Evolutionary conservation across 2,329 filamentous ascomycete genomes (phyloP).

Genomic region (Raffaelea deltoideospora): DNA sequence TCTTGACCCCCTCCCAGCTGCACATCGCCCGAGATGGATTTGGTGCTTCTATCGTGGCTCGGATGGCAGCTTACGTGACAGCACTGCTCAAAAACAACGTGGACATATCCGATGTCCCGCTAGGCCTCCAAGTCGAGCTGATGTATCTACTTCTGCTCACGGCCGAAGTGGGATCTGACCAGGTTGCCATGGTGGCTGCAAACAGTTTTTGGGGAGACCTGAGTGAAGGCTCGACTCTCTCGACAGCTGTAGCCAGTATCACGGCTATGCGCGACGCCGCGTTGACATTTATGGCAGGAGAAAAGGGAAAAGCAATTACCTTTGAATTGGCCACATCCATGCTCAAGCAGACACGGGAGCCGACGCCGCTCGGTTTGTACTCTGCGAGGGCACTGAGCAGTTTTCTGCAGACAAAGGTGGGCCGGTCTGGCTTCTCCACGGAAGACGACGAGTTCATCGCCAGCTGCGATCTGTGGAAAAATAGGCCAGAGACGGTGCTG

Average conservation of each 20-base stretch:
- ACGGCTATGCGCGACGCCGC: constrained; percentile 22
- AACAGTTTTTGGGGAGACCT: constrained; percentile 32
- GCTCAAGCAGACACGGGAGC: constrained; percentile 24
- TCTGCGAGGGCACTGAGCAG: constrained; percentile 35
- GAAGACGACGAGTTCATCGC: constrained; percentile 31
- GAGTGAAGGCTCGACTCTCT: constrained; percentile 18
- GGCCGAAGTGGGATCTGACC: constrained; percentile 35
- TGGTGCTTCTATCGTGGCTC: constrained; percentile 56
- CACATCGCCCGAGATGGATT: constrained; percentile 43
- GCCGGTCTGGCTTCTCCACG: constrained; percentile 28
- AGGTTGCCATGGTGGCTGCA: constrained; percentile 28
- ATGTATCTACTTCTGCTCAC: constrained; percentile 36
- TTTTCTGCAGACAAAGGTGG: constrained; percentile 30
- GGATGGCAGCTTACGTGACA: constrained; percentile 58
- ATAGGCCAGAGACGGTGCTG: constrained; percentile 29
- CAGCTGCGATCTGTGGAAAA: constrained; percentile 30
- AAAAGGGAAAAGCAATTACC: constrained; percentile 7
- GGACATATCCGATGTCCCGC: constrained; percentile 22
- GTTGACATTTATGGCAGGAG: no score
- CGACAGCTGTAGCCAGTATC: constrained; percentile 28
- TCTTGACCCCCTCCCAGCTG: no score
- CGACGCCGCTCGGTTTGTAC: constrained; percentile 32
- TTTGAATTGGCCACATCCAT: constrained; percentile 28
- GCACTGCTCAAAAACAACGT: constrained; percentile 35
- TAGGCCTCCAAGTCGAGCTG: constrained; percentile 30